Evolutionary conservation across 177 flowering plant species (phyloP).

Genomic region (Vitis hybrid): DNA sequence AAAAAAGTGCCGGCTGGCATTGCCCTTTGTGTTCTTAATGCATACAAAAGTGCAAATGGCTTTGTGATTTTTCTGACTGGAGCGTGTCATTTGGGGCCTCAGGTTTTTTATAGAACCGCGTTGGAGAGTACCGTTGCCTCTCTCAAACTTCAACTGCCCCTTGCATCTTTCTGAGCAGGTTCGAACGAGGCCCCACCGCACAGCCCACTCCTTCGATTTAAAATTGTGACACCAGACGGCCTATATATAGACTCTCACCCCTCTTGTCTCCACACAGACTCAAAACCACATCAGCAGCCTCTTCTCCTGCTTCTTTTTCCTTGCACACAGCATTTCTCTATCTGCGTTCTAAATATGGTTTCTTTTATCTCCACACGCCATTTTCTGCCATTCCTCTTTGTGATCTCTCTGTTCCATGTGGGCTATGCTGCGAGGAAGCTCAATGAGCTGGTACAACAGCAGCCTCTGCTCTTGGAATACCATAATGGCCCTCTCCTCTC

Average conservation of each 20-base stretch:
- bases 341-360: conserved; percentile 10
- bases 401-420: conserved; percentile 17
- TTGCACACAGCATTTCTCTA: not conserved
- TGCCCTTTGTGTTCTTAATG: too few relatives aligned
- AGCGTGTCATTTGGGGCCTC: not conserved
- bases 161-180: conserved; percentile 23
- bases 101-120: conserved; percentile 11
- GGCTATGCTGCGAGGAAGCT: conserved; percentile 32
- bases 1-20: too few relatives aligned
- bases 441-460: conserved; percentile 19
- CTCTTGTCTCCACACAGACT: not conserved
- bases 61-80: not conserved
- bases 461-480: conserved; percentile 31
- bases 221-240: not conserved
- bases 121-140: conserved; percentile 13
- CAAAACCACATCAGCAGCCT: not conserved
- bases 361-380: not conserved
- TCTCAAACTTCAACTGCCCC: not conserved
- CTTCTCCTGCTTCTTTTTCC: not conserved
- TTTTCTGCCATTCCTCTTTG: conserved; percentile 12
- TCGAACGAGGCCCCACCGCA: not conserved
- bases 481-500: conserved; percentile 46
- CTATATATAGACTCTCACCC: conserved; percentile 6
- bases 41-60: too few relatives aligned
- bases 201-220: not conserved